phyloP scores from a whole-genome alignment of 208 protist genomes.

The Herpetomonas samuelpessoai region DNA sequence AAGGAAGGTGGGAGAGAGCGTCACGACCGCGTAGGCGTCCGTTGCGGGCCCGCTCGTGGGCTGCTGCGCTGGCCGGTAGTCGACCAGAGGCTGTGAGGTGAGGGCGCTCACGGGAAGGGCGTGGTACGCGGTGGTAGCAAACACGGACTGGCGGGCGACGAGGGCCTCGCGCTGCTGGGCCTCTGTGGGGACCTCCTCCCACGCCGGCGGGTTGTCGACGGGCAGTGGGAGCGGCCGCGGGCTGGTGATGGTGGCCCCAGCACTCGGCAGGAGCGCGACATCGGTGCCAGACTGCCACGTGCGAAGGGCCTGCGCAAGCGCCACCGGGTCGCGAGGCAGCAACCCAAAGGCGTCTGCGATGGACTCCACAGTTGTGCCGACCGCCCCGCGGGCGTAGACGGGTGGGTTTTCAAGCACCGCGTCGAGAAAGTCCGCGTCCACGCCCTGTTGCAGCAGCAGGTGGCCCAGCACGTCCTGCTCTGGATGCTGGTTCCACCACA shows the following conservation, averaged over 20 bases:
- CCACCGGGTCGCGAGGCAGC: slow-evolving; percentile 6
- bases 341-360: slow-evolving; percentile 28
- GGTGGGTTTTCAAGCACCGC: slow-evolving; percentile 43
- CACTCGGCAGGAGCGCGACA: neutral
- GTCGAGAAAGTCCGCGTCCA: slow-evolving; percentile 38
- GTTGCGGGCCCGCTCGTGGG: neutral
- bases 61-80: too few relatives aligned
- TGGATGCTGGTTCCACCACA: slow-evolving; percentile 51
- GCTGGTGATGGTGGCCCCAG: neutral
- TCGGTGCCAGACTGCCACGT: neutral
- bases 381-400: slow-evolving; percentile 31
- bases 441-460: slow-evolving; percentile 53
- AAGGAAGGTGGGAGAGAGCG: neutral
- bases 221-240: neutral
- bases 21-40: neutral
- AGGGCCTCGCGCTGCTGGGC: neutral
- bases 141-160: neutral
- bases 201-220: neutral
- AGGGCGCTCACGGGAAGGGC: neutral
- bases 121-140: neutral
- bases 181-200: neutral
- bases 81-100: too few relatives aligned
- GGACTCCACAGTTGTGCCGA: slow-evolving; percentile 10
- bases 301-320: slow-evolving; percentile 2
- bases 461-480: slow-evolving; percentile 69